These are phyloP conservation scores for Neofusicoccum umdonicola DNA, from an alignment of 2,329 filamentous ascomycete genomes.

Conservation along the genomic window DNA sequence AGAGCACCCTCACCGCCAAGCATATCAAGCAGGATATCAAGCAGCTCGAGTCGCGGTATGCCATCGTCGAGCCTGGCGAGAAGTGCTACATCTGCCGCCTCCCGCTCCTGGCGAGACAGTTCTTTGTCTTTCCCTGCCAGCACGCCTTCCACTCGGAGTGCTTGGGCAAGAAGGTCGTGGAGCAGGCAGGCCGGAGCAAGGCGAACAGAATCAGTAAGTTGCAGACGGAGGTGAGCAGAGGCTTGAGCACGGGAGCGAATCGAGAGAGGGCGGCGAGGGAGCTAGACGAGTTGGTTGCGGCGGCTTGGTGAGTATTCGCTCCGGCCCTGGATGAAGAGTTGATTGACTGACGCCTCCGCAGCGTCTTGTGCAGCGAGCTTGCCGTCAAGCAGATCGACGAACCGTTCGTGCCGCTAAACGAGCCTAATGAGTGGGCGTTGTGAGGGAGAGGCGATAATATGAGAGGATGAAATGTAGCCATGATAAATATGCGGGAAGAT, in stretches of 20 bases:
- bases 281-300: slow-evolving; percentile 86
- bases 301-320: slow-evolving; percentile 70
- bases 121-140: slow-evolving; percentile 98
- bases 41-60: slow-evolving; percentile 81
- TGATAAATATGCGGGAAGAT: neutral
- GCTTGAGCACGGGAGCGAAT: slow-evolving; percentile 60
- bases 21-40: slow-evolving; percentile 91
- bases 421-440: slow-evolving; percentile 75
- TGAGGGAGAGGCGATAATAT: slow-evolving; percentile 25
- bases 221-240: slow-evolving; percentile 78
- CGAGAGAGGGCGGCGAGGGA: slow-evolving; percentile 78
- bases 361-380: slow-evolving; percentile 90
- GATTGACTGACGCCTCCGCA: slow-evolving; percentile 35
- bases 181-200: slow-evolving; percentile 73
- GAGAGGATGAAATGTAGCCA: neutral
- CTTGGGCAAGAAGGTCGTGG: slow-evolving; percentile 78
- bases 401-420: slow-evolving; percentile 74
- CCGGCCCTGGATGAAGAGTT: neutral
- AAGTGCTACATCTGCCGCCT: slow-evolving; percentile 86
- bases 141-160: slow-evolving; percentile 98
- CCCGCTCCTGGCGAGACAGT: slow-evolving; percentile 83
- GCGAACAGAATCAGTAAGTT: slow-evolving; percentile 79
- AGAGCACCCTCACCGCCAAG: slow-evolving; percentile 79
- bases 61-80: slow-evolving; percentile 94
- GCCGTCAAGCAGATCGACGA: slow-evolving; percentile 93